Evolutionary conservation across 139 green algal genomes (phyloP).

Genomic region (Chlamydomonas sp.): DNA sequence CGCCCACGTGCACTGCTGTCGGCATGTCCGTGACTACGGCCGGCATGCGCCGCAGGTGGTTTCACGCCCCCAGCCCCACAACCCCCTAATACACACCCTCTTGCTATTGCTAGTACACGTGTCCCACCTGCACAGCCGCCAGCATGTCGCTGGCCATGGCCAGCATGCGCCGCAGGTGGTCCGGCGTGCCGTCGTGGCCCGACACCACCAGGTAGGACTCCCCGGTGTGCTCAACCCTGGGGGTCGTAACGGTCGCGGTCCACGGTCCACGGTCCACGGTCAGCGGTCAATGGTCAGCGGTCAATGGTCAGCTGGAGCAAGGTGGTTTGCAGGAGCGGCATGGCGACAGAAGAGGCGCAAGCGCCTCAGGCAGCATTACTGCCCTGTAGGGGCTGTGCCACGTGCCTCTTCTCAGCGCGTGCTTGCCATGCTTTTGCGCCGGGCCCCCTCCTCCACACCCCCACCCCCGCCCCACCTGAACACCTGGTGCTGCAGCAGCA

Average conservation of each 20-base stretch:
- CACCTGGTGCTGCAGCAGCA: slow-evolving; percentile 48
- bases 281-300: too few species aligned
- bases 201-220: slow-evolving; percentile 61
- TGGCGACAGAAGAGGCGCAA: neutral
- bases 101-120: neutral
- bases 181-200: slow-evolving; percentile 37
- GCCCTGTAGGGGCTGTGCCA: too few species aligned
- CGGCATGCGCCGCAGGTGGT: too few species aligned
- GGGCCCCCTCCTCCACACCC: neutral
- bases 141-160: slow-evolving; percentile 36
- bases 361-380: neutral
- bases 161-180: slow-evolving; percentile 37
- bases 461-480: slow-evolving; percentile 5
- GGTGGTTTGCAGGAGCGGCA: neutral
- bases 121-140: neutral
- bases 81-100: neutral
- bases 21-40: too few species aligned
- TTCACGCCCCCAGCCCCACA: too few species aligned
- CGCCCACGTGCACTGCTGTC: too few species aligned
- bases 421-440: neutral
- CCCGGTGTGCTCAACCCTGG: slow-evolving; percentile 57
- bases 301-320: too few species aligned
- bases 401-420: neutral
- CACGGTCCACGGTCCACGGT: too few species aligned
- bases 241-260: neutral